phyloP scores from a whole-genome alignment of 495 filamentous ascomycete species.

The Tirmania nivea region DNA sequence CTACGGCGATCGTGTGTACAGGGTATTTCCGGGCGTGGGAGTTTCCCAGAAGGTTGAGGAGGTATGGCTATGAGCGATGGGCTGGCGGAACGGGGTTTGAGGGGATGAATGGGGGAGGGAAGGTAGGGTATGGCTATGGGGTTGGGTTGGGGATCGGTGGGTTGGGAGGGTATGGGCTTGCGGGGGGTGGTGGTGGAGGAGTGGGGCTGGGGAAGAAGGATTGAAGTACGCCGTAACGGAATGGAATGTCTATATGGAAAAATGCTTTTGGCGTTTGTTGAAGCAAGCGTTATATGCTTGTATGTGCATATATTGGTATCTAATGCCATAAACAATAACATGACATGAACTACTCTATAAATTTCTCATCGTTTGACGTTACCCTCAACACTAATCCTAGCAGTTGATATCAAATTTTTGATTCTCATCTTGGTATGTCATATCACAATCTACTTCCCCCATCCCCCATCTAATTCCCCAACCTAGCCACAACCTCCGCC shows the following conservation, averaged over 20 bases:
- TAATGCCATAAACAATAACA: too few species aligned
- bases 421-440: not conserved
- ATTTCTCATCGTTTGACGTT: too few species aligned
- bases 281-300: too few species aligned
- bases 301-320: too few species aligned
- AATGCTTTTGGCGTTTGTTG: too few species aligned
- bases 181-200: not conserved
- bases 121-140: not conserved
- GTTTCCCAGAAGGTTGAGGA: not conserved
- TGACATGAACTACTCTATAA: too few species aligned
- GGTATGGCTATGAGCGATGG: not conserved
- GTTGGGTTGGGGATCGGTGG: not conserved
- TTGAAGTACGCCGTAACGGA: not conserved
- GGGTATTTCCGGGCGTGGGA: not conserved
- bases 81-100: not conserved
- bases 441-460: conserved; percentile 7
- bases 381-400: too few species aligned
- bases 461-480: conserved; percentile 18
- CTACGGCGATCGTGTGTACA: not conserved
- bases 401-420: too few species aligned
- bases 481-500: conserved; percentile 63
- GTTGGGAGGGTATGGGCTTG: not conserved
- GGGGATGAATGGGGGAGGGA: not conserved
- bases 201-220: not conserved
- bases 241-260: too few species aligned